phyloP scores from a whole-genome alignment of 345 rosid genomes.

The Gynandropsis gynandra region DNA sequence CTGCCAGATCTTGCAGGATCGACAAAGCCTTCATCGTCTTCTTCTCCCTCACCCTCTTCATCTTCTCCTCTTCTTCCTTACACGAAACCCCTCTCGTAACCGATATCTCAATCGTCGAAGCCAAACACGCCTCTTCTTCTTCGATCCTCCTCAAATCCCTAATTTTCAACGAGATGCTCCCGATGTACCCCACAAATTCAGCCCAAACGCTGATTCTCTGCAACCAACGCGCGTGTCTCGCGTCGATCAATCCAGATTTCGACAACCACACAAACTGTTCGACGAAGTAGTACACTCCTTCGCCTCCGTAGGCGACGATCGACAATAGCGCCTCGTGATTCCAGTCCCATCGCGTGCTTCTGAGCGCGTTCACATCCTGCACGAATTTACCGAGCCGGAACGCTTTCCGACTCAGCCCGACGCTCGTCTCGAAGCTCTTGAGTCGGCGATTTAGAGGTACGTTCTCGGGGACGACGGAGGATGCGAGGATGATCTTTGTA shows the following conservation, averaged over 20 bases:
- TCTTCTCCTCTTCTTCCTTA: conserved; percentile 40
- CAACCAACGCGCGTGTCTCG: conserved; percentile 37
- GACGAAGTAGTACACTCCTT: conserved; percentile 71
- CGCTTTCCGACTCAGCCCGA: conserved; percentile 95
- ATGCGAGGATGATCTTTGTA: conserved; percentile 66
- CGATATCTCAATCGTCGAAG: conserved; percentile 44
- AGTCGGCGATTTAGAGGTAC: conserved; percentile 35
- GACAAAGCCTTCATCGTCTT: conserved; percentile 63
- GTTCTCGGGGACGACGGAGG: conserved; percentile 49
- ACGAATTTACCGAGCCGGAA: conserved; percentile 89
- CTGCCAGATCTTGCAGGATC: conserved; percentile 77
- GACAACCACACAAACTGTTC: conserved; percentile 85
- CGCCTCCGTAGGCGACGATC: conserved; percentile 68
- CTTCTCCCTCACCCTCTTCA: conserved; percentile 62
- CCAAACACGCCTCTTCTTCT: conserved; percentile 46
- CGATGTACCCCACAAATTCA: conserved; percentile 66
- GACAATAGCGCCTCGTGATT: conserved; percentile 37
- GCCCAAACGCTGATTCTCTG: conserved; percentile 74
- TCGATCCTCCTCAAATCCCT: conserved; percentile 57
- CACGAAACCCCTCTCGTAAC: conserved; percentile 37
- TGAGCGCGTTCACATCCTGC: conserved; percentile 69
- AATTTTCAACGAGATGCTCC: conserved; percentile 59
- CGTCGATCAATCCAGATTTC: conserved; percentile 74
- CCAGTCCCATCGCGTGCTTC: conserved; percentile 44
- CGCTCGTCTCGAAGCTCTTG: conserved; percentile 82